Percentiles rank a stretch among this genome's conserved stretches.
Evolutionary conservation across 495 filamentous ascomycete genomes (phyloP).

Genomic region (Echria macrotheca): DNA sequence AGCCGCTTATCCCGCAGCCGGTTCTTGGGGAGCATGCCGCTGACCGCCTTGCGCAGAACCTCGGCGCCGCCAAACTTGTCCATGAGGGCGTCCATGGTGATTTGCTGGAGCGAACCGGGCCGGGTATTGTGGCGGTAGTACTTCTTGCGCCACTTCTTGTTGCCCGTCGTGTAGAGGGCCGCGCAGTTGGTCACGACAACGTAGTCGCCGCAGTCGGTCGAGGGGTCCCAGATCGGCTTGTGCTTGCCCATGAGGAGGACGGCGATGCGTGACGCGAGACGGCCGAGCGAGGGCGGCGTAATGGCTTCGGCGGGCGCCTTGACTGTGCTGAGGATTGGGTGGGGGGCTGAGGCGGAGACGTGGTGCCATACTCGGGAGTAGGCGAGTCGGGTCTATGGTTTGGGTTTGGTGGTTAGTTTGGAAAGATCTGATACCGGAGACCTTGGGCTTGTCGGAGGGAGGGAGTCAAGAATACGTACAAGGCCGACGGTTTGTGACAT

Average conservation of each 20-base stretch:
- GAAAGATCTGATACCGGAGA: too few relatives aligned
- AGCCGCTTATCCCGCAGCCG: slow-evolving; percentile 76
- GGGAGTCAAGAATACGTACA: slow-evolving; percentile 48
- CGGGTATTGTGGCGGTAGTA: slow-evolving; percentile 92
- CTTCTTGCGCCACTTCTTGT: slow-evolving; percentile 86
- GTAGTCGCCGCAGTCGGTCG: slow-evolving; percentile 98
- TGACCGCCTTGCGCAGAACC: slow-evolving; percentile 85
- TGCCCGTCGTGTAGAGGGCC: slow-evolving; percentile 80
- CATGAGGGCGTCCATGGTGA: slow-evolving; percentile 94
- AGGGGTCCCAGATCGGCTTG: slow-evolving; percentile 95
- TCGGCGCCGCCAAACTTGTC: slow-evolving; percentile 91
- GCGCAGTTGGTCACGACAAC: slow-evolving; percentile 89
- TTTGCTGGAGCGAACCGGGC: slow-evolving; percentile 76
- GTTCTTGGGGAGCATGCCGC: slow-evolving; percentile 98
- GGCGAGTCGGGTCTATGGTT: slow-evolving; percentile 81
- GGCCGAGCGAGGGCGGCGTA: slow-evolving; percentile 69
- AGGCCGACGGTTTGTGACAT: slow-evolving; percentile 68
- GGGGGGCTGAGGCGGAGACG: slow-evolving; percentile 59
- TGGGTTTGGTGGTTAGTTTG: background rate
- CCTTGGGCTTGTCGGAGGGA: too few relatives aligned
- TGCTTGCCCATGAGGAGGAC: slow-evolving; percentile 95
- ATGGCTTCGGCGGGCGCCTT: slow-evolving; percentile 47
- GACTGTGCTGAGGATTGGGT: slow-evolving; percentile 48
- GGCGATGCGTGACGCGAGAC: slow-evolving; percentile 87
- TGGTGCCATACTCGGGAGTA: slow-evolving; percentile 95